These are phyloP conservation scores for Ophiocordyceps sinensis DNA, from an alignment of 2,329 filamentous ascomycete genomes.

Conservation along the genomic window DNA sequence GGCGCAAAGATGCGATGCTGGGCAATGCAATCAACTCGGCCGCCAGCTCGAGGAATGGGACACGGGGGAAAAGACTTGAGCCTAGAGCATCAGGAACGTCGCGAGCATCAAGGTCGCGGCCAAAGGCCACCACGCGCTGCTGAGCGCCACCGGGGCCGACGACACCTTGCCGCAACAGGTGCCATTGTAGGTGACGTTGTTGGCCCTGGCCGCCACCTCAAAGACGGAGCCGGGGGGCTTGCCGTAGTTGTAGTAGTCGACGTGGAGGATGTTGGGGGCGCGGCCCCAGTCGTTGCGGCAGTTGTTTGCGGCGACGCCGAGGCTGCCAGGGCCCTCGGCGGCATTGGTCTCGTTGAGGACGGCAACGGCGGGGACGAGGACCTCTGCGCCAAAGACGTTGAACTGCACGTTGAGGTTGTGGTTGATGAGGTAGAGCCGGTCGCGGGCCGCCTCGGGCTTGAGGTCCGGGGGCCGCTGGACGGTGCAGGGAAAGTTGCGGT, in stretches of 20 bases:
- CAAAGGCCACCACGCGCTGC: background rate
- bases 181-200: conserved; percentile 55
- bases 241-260: conserved; percentile 73
- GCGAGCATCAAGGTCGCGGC: background rate
- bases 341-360: conserved; percentile 60
- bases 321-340: conserved; percentile 46
- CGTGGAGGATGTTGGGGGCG: conserved; percentile 64
- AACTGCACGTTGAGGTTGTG: conserved; percentile 82
- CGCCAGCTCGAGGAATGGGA: too few species aligned
- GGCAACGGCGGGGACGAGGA: conserved; percentile 60
- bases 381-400: conserved; percentile 43
- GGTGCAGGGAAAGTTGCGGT: conserved; percentile 58
- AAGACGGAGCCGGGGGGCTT: conserved; percentile 58
- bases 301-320: conserved; percentile 48
- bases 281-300: conserved; percentile 50
- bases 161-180: conserved; percentile 36
- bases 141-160: conserved; percentile 6
- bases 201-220: conserved; percentile 52
- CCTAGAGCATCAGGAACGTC: background rate
- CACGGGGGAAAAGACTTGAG: background rate
- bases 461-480: conserved; percentile 63
- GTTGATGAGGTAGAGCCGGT: conserved; percentile 69
- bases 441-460: conserved; percentile 32
- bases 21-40: too few species aligned
- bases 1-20: too few species aligned